phyloP scores from a whole-genome alignment of 768 basidiomycete species.

The Lactarius tabidus region DNA sequence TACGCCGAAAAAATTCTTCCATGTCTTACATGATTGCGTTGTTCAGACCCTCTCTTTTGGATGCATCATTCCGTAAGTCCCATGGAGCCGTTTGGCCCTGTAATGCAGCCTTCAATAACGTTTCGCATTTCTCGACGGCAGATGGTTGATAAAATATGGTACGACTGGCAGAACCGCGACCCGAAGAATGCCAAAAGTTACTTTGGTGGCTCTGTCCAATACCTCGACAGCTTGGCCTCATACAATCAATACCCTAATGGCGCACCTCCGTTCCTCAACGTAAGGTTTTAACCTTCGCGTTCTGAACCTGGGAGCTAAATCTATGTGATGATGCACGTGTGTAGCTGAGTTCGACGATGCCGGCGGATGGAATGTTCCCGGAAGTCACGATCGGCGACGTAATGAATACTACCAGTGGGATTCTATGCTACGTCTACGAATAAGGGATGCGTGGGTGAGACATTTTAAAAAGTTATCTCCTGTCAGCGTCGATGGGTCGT shows the following conservation, averaged over 20 bases:
- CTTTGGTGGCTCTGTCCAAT: constrained; percentile 34
- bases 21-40: not conserved
- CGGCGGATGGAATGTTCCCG: constrained; percentile 31
- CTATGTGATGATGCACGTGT: not conserved
- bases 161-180: constrained; percentile 34
- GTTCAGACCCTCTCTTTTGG: constrained; percentile 36
- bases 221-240: constrained; percentile 25
- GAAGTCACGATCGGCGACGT: constrained; percentile 30
- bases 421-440: constrained; percentile 37
- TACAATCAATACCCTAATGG: constrained; percentile 31
- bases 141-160: constrained; percentile 40
- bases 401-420: constrained; percentile 32
- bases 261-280: constrained; percentile 28
- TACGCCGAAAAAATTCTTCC: not conserved
- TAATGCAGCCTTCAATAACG: not conserved
- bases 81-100: not conserved
- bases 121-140: constrained; percentile 1
- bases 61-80: constrained; percentile 35
- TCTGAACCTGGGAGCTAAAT: not conserved
- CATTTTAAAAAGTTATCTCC: not conserved
- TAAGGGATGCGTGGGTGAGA: constrained; percentile 9
- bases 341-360: constrained; percentile 32
- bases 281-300: constrained; percentile 10
- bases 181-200: constrained; percentile 30
- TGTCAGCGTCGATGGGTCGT: too few relatives aligned